phyloP scores from a whole-genome alignment of 108 stramenopile genomes.

The Pseudonitzschia delicatissima region DNA sequence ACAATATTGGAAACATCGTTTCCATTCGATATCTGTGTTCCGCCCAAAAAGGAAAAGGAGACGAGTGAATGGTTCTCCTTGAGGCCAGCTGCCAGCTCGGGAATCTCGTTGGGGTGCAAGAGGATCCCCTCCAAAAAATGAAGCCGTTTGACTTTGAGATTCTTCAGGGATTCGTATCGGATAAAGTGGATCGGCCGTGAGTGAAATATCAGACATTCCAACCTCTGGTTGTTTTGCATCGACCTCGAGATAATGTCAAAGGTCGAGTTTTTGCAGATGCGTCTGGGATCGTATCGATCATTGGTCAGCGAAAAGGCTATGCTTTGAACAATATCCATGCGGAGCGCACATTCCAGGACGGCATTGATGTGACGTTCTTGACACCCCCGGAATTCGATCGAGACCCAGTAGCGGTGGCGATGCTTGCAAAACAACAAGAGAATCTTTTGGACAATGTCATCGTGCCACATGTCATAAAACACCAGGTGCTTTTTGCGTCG shows the following conservation, averaged over 20 bases:
- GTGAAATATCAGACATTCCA: slow-evolving; percentile 15
- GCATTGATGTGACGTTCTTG: slow-evolving; percentile 15
- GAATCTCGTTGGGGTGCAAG: slow-evolving; percentile 10
- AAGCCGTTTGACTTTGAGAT: slow-evolving; percentile 12
- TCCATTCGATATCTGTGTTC: slow-evolving; percentile 5
- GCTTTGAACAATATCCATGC: slow-evolving; percentile 15
- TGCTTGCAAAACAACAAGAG: neutral
- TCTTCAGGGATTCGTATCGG: slow-evolving; percentile 8
- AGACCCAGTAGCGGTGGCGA: neutral
- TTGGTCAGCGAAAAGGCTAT: slow-evolving; percentile 13
- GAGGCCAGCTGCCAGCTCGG: slow-evolving; percentile 10
- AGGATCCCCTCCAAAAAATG: slow-evolving; percentile 12
- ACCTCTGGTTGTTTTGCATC: slow-evolving; percentile 3
- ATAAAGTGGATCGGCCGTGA: slow-evolving; percentile 14
- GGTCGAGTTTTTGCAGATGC: slow-evolving; percentile 2
- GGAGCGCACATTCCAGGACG: slow-evolving; percentile 2
- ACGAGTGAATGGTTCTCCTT: slow-evolving; percentile 4
- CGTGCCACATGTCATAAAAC: slow-evolving; percentile 20
- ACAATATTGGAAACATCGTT: slow-evolving; percentile 12
- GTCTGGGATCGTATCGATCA: slow-evolving; percentile 1
- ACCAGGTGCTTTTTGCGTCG: slow-evolving; percentile 18
- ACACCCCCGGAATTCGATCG: slow-evolving; percentile 15
- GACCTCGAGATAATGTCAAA: slow-evolving; percentile 11
- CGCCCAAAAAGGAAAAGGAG: slow-evolving; percentile 15
- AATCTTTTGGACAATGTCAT: slow-evolving; percentile 1